phyloP scores from a whole-genome alignment of 179 eudicot species.

The Amaranthus tricolor region DNA sequence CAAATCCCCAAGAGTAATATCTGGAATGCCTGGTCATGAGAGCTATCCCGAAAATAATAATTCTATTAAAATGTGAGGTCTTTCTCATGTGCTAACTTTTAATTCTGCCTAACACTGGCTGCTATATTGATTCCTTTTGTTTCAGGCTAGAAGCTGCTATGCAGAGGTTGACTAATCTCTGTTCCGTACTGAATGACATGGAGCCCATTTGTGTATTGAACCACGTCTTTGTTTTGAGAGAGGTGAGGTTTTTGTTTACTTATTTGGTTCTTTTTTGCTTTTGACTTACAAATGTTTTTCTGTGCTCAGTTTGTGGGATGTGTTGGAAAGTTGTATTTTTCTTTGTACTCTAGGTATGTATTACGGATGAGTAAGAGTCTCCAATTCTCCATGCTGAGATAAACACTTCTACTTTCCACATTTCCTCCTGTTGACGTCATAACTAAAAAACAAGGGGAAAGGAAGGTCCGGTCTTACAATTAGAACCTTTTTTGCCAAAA shows the following conservation, averaged over 20 bases:
- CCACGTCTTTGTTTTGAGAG: slow-evolving; percentile 97
- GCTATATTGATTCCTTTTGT: slow-evolving; percentile 19
- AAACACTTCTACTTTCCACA: background rate
- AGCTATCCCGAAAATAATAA: slow-evolving; percentile 87
- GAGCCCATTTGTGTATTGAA: slow-evolving; percentile 97
- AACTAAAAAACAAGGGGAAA: background rate
- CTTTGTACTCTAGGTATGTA: background rate
- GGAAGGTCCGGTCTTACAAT: too few species aligned
- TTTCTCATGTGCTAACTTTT: slow-evolving; percentile 15
- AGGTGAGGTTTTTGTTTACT: slow-evolving; percentile 47
- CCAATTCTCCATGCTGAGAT: background rate
- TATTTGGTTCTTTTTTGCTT: slow-evolving; percentile 9
- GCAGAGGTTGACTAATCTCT: slow-evolving; percentile 98
- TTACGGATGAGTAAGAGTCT: background rate
- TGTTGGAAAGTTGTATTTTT: background rate
- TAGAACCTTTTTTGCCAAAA: too few species aligned
- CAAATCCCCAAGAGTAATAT: slow-evolving; percentile 72
- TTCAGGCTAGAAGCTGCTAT: slow-evolving; percentile 99
- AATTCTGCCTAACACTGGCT: slow-evolving; percentile 1
- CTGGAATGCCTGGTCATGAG: slow-evolving; percentile 89
- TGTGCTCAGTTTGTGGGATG: background rate
- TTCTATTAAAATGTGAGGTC: slow-evolving; percentile 80
- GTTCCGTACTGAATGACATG: slow-evolving; percentile 96
- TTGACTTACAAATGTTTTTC: background rate
- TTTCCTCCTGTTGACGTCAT: background rate